phyloP scores from a whole-genome alignment of 2,329 filamentous ascomycete species.

The Cryphonectria japonica region DNA sequence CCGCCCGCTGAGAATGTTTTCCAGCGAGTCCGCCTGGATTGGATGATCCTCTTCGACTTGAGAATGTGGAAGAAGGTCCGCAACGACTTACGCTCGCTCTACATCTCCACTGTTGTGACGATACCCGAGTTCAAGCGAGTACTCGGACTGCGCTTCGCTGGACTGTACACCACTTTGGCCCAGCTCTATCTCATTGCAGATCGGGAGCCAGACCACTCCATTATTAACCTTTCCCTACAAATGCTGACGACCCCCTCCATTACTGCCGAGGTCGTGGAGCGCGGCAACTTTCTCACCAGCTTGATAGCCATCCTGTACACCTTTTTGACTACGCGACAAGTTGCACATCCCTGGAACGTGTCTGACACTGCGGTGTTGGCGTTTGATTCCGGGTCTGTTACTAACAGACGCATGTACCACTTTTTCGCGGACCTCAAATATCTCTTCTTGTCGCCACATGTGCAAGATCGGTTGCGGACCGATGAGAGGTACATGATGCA shows the following conservation, averaged over 20 bases:
- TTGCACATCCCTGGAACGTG: slow-evolving; percentile 90
- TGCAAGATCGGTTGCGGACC: slow-evolving; percentile 80
- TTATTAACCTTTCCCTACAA: slow-evolving; percentile 95
- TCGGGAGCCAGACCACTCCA: slow-evolving; percentile 94
- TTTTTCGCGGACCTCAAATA: slow-evolving; percentile 96
- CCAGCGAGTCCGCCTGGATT: slow-evolving; percentile 87
- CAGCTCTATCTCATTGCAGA: slow-evolving; percentile 96
- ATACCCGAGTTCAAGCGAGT: slow-evolving; percentile 96
- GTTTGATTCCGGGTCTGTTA: slow-evolving; percentile 92
- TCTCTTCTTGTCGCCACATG: slow-evolving; percentile 84
- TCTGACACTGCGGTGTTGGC: slow-evolving; percentile 84
- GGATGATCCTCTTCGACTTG: slow-evolving; percentile 91
- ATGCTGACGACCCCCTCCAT: slow-evolving; percentile 97
- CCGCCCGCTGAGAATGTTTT: slow-evolving; percentile 85
- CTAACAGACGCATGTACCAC: slow-evolving; percentile 94
- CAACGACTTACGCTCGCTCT: slow-evolving; percentile 87
- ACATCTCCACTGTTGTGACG: slow-evolving; percentile 94
- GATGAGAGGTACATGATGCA: slow-evolving; percentile 90
- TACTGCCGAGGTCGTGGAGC: slow-evolving; percentile 90
- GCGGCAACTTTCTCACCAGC: slow-evolving; percentile 94
- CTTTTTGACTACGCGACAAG: slow-evolving; percentile 93
- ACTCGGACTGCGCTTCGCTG: slow-evolving; percentile 89
- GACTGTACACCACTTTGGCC: slow-evolving; percentile 89
- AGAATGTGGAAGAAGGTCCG: slow-evolving; percentile 96
- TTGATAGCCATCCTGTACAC: slow-evolving; percentile 97